Conservation (phyloP, 495 filamentous ascomycete genomes). For the Penicillium odoratum region DNA sequence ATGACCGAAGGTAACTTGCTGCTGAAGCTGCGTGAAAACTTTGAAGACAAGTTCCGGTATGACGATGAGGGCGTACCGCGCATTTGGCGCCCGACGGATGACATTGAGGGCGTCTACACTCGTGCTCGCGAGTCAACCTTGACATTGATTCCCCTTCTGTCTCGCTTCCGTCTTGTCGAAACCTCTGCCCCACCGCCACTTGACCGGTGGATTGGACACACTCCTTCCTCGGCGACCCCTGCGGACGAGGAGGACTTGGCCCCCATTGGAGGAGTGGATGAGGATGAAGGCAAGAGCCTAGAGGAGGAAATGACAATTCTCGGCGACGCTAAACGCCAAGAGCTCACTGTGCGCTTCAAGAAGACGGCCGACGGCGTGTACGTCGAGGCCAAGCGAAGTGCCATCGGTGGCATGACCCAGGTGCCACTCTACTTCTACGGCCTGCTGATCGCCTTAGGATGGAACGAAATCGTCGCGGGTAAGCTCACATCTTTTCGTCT, state of each 20-base stretch:
- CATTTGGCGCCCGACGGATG: conserved; percentile 96
- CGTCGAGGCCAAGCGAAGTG: conserved; percentile 94
- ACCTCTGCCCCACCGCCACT: conserved; percentile 77
- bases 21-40: conserved; percentile 95
- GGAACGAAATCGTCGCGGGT: conserved; percentile 96
- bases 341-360: conserved; percentile 92
- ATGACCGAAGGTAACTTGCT: conserved; percentile 96
- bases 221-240: conserved; percentile 71
- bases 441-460: conserved; percentile 82
- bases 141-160: conserved; percentile 82
- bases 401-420: conserved; percentile 92
- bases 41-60: conserved; percentile 98
- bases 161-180: conserved; percentile 72
- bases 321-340: conserved; percentile 80
- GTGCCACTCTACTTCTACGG: conserved; percentile 94
- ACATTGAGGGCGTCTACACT: conserved; percentile 94
- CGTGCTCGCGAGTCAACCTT: conserved; percentile 87
- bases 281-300: conserved; percentile 87
- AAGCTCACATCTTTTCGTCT: conserved; percentile 35
- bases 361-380: conserved; percentile 97
- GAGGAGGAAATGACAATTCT: conserved; percentile 96
- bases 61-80: conserved; percentile 92
- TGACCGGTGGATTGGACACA: conserved; percentile 73
- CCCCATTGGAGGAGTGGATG: conserved; percentile 87
- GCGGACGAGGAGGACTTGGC: conserved; percentile 87